Evolutionary conservation across 2,329 filamentous ascomycete genomes (phyloP), one percentile per base, ranked within the genome.

Genomic region (Nigrograna mackinnonii): DNA sequence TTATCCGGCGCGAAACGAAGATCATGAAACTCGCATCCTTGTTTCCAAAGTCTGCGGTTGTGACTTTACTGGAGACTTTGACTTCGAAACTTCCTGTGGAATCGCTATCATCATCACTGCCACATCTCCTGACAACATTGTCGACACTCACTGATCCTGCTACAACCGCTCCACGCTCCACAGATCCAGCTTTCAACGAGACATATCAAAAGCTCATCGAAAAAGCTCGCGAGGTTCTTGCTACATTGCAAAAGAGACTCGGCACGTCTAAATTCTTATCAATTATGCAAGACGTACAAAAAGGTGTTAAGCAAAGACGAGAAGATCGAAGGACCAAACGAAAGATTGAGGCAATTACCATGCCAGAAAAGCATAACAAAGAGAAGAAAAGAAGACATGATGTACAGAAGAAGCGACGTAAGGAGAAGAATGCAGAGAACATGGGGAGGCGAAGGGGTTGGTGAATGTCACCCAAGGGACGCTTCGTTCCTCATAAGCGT

Each of bases 71-170:
- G 35, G 82, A 86, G 40, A 82, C 84, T 0, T 78, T 95, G 11
- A 80, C 82, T 52, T 79, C 78, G 39, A 82, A 83, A 31, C 75
- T 89, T 2, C 73, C 84, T 0, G 61, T 71, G 1, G 71, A 78
- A 2, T 74, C 82, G 3, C 75, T 92, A 6, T 64, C 73, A 1
- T 78, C 83, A 0, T 86, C 84, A 1, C 75, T 95, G 14, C 80
- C 84, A 50, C 75, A 76, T 19, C 75, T 88, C 33, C 75, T 89
- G 1, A 73, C 82, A 4, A 85, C 86, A 0, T 79, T 97, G 5
- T 85, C 92, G 62, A 89, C 94, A 62, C 75, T 99, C 26, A 95
- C 91, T 0, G 91, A 96, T 64, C 78, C 86, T 2, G 81, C 82
- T 2, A 90, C 92, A 37, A 82, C 86, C 0, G 72, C 80, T 12